Evolutionary conservation across 495 filamentous ascomycete species (phyloP).

Genomic region (Neurospora terricola): DNA sequence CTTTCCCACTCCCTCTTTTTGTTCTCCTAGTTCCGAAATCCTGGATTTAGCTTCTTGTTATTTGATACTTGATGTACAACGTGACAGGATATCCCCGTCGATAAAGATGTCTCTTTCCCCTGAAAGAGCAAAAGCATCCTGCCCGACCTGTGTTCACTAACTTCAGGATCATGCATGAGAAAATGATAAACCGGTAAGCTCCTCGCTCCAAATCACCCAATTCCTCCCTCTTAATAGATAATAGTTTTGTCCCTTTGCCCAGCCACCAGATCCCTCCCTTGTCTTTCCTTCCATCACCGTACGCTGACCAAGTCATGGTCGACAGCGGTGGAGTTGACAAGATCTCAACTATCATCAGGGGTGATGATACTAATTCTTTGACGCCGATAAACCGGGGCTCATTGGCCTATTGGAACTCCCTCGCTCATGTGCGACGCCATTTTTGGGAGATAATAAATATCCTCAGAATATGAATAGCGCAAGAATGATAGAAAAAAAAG

Average conservation of each 20-base stretch:
- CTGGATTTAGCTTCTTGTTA: neutral
- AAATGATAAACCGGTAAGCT: neutral
- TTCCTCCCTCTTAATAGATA: too few species aligned
- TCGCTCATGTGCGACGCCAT: neutral
- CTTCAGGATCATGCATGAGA: neutral
- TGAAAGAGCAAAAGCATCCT: neutral
- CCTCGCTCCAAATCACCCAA: neutral
- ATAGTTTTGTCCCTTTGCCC: neutral
- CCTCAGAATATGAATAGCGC: neutral
- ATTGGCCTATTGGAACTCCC: neutral
- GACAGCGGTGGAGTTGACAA: neutral
- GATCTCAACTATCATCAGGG: neutral
- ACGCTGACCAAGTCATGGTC: neutral
- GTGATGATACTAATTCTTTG: neutral
- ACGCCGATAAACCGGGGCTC: neutral
- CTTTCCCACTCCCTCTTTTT: neutral
- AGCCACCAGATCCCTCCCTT: neutral
- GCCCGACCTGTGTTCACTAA: neutral
- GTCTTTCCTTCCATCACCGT: neutral
- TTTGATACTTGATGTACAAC: neutral
- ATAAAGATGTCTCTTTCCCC: neutral
- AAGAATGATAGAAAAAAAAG: neutral
- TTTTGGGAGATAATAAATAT: neutral
- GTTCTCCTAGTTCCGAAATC: neutral
- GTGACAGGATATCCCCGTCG: neutral